Evolutionary conservation across 768 basidiomycete genomes (phyloP).

Genomic region (Pholiota conissans): DNA sequence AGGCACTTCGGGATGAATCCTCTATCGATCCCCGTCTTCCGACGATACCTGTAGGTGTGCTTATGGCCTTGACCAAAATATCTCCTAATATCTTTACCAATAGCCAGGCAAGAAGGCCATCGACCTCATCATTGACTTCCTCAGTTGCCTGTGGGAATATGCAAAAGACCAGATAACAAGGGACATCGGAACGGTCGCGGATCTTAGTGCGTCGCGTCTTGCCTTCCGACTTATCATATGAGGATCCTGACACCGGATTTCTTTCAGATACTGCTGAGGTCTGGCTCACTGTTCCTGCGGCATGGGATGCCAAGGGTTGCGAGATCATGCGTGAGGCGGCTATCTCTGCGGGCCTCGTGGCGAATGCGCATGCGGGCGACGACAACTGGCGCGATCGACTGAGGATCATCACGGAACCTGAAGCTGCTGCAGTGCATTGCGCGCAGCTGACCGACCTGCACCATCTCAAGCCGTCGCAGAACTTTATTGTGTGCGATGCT

Average conservation of each 20-base stretch:
- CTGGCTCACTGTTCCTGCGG: constrained; percentile 85
- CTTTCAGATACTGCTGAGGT: constrained; percentile 76
- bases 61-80: constrained; percentile 4
- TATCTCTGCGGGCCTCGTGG: constrained; percentile 78
- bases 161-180: constrained; percentile 85
- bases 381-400: constrained; percentile 77
- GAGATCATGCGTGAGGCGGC: constrained; percentile 86
- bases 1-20: constrained; percentile 70
- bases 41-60: constrained; percentile 62
- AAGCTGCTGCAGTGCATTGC: constrained; percentile 91
- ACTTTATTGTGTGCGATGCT: constrained; percentile 91
- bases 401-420: constrained; percentile 79
- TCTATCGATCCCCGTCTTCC: constrained; percentile 78
- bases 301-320: constrained; percentile 87
- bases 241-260: neutral
- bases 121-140: constrained; percentile 82
- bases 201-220: constrained; percentile 73
- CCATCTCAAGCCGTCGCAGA: constrained; percentile 76
- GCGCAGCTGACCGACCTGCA: constrained; percentile 80
- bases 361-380: constrained; percentile 69
- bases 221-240: too few species aligned
- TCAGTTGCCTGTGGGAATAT: constrained; percentile 83
- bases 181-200: constrained; percentile 84
- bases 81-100: constrained; percentile 4
- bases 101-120: constrained; percentile 75